Evolutionary conservation across 495 filamentous ascomycete genomes (phyloP), one percentile per base, ranked within the genome.

Genomic region (Xeromyces bisporus): DNA sequence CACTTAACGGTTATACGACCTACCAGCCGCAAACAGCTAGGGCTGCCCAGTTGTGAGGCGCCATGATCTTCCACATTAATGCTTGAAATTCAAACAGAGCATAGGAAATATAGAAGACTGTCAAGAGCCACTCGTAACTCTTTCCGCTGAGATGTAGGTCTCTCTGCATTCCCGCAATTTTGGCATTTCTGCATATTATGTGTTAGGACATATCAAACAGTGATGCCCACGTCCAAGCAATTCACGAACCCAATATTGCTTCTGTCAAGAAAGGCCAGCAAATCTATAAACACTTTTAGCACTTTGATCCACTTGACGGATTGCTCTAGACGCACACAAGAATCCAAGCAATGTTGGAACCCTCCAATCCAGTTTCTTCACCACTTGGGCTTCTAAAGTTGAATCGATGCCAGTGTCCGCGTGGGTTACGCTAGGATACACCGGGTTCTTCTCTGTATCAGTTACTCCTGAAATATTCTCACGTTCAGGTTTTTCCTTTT

Each of bases 31-130:
- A 50, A 0, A 66, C 57, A 2, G 51, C 48, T 15, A 66, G 55
- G 4, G 59, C 50, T 13, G 58, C 54, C 64, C 64, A 71, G 40
- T 48, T 48, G 40, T 69, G 66, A 0, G 69, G 69, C 9, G 69
- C 68, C 26, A 77, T 48, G 11, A 77, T 43, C 43, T 80, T 80
- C 69, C 75, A 85, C 67, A 80, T 75, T 17, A 84, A 38, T 0
- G 70, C 69, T 28, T 66, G 56, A 55, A 74, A 75, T 52, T 83
- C 75, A 34, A 82, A 83, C 7, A 74, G 20, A 17, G 71, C 69
- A 26, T 61, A 59, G 13, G 60, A 46, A 10, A 67, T 77, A 43
- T 86, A 86, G 43, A 86, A 89, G 20, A 81, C 75, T 0, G 77
- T 84, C 27, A 86, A 53, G 11, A 86, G 58, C 80, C 80, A 91